Evolutionary conservation across 371 early-diverging fungal species (phyloP), one percentile per base, ranked within the genome.

Genomic region (Circinella umbellata): DNA sequence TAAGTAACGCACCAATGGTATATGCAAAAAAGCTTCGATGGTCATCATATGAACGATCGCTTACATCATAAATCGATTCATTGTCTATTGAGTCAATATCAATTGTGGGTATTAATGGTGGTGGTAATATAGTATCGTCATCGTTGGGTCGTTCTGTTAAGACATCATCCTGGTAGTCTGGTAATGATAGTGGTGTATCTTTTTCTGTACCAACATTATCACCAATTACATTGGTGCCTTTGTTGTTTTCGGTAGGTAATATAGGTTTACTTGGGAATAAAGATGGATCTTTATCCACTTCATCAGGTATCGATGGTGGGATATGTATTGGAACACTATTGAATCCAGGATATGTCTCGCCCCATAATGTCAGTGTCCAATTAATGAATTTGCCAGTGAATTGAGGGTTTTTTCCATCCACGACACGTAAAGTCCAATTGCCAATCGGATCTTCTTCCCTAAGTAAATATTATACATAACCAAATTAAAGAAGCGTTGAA

Each of bases 311-410:
- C 9, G 39, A 6, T 7, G 39, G 1, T 17, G 68, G 68, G 27
- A 61, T 20, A 63, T 69, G 62, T 53, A 69, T 38, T 18, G 69
- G 69, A 36, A 35, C 48, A 35, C 69, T 57, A 46, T 63, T 39
- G 18, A 69, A 69, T 3, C 66, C 75, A 8, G 67, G 67, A 17
- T 37, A 49, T 7, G 63, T 36, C 73, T 91, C 90, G 11, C 95
- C 95, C 85, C 87, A 93, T 39, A 95, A 74, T 10, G 85, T 88
- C 42, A 95, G 77, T 37, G 73, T 85, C 90, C 91, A 93, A 61
- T 87, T 78, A 34, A 87, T 66, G 37, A 92, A 78, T 34, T 70
- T 73, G 3, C 91, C 91, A 3, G 68, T 78, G 17, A 48, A 71
- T 7, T 77, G 61, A 0, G 86, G 82, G 63, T 88, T 85, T 37